Evolutionary conservation across 2,329 filamentous ascomycete genomes (phyloP).

Genomic region (Neofusicoccum ribis): DNA sequence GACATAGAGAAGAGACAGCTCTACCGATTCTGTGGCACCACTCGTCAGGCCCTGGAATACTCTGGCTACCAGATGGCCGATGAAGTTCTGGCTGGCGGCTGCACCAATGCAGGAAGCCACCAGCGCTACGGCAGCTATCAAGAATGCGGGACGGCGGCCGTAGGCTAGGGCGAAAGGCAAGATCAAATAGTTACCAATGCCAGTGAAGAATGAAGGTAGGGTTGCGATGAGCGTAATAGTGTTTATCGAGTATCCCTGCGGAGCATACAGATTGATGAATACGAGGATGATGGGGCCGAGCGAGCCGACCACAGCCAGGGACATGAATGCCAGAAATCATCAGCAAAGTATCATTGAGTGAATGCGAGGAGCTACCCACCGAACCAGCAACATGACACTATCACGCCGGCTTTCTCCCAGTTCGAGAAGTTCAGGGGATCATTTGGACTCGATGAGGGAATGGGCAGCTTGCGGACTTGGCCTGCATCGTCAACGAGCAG

Average conservation of each 20-base stretch:
- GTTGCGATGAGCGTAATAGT: not conserved
- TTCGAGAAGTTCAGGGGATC: slow-evolving; percentile 29
- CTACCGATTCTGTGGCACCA: not conserved
- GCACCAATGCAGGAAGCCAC: slow-evolving; percentile 22
- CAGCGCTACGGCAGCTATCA: slow-evolving; percentile 40
- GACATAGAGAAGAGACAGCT: not conserved
- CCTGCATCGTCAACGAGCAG: slow-evolving; percentile 24
- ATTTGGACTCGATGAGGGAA: slow-evolving; percentile 22
- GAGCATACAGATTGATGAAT: not conserved
- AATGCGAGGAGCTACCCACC: slow-evolving; percentile 20
- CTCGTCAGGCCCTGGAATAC: not conserved
- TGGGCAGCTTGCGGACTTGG: slow-evolving; percentile 25
- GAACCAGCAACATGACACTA: slow-evolving; percentile 33
- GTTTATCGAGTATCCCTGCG: not conserved
- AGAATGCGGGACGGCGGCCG: slow-evolving; percentile 40
- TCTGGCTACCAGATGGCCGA: not conserved
- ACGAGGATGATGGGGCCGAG: slow-evolving; percentile 1
- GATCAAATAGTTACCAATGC: not conserved
- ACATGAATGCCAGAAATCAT: not conserved
- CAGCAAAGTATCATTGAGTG: not conserved
- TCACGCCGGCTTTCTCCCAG: slow-evolving; percentile 28
- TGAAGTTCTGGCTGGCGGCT: not conserved
- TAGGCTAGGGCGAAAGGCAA: slow-evolving; percentile 42
- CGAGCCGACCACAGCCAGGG: not conserved
- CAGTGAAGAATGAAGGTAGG: not conserved